Percentiles rank a stretch among this genome's conserved stretches.
Evolutionary conservation across 805 yeast species (phyloP).

Genomic region (Zygosaccharomyces rouxii): DNA sequence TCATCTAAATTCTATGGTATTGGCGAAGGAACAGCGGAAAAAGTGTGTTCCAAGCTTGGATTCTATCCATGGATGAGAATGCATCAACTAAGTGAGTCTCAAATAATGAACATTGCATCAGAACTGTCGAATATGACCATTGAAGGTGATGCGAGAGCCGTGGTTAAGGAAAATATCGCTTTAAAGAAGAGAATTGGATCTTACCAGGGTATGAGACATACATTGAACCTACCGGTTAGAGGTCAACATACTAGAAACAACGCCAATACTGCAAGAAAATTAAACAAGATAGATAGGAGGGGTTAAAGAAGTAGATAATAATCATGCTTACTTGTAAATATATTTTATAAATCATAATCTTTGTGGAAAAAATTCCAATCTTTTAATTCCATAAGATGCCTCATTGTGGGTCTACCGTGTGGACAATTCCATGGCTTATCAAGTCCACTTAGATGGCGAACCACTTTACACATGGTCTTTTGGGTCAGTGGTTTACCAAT

Average conservation of each 20-base stretch:
- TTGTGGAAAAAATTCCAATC: conserved; percentile 42
- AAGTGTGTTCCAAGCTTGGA: conserved; percentile 81
- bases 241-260: conserved; percentile 93
- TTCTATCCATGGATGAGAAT: conserved; percentile 91
- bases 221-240: conserved; percentile 71
- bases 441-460: conserved; percentile 59
- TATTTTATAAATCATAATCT: conserved; percentile 37
- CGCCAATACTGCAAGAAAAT: conserved; percentile 81
- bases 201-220: conserved; percentile 85
- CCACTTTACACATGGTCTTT: conserved; percentile 63
- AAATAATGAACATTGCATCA: conserved; percentile 78
- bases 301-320: conserved; percentile 27
- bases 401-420: conserved; percentile 95
- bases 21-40: conserved; percentile 67
- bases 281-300: conserved; percentile 71
- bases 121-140: conserved; percentile 79
- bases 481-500: conserved; percentile 67
- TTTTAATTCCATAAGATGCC: conserved; percentile 70
- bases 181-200: conserved; percentile 78
- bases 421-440: conserved; percentile 98
- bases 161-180: conserved; percentile 70
- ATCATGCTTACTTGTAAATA: background rate
- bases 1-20: conserved; percentile 82
- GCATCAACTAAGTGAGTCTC: conserved; percentile 87
- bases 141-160: conserved; percentile 73